These are phyloP conservation scores for Daucus carota DNA, from an alignment of 129 eudicot species.

Conservation along the genomic window DNA sequence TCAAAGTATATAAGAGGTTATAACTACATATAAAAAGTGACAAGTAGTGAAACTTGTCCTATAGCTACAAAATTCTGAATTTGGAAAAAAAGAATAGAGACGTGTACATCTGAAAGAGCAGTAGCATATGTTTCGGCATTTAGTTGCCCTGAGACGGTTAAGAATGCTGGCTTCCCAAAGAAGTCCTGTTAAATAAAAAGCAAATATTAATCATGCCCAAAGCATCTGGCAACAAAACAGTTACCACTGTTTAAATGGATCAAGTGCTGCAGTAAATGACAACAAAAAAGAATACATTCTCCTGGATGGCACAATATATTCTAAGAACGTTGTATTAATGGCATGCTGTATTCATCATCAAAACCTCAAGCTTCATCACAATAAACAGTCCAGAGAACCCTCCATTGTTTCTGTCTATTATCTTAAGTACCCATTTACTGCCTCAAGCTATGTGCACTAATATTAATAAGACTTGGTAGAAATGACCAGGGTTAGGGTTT, in stretches of 20 bases:
- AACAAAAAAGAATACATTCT: no score
- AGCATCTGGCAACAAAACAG: background rate
- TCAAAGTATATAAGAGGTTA: slow-evolving; percentile 3
- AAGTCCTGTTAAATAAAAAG: slow-evolving; percentile 62
- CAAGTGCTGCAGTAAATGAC: background rate
- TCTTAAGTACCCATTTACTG: background rate
- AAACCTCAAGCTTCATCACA: background rate
- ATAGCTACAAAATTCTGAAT: background rate
- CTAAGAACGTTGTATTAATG: no score
- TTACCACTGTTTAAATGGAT: no score
- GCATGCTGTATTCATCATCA: no score
- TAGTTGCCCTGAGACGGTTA: slow-evolving; percentile 98
- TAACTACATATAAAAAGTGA: background rate
- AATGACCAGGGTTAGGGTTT: background rate
- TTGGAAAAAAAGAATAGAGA: background rate
- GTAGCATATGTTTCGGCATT: slow-evolving; percentile 99
- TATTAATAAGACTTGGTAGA: background rate
- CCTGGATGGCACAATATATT: no score
- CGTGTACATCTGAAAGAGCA: slow-evolving; percentile 93
- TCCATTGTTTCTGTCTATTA: background rate
- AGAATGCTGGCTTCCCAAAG: slow-evolving; percentile 89
- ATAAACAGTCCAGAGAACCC: background rate
- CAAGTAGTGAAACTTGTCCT: background rate
- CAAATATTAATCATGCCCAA: background rate
- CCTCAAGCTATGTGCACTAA: no score